These are phyloP conservation scores for Erodium maritimum DNA, from an alignment of 345 rosid genomes.

Conservation along the genomic window DNA sequence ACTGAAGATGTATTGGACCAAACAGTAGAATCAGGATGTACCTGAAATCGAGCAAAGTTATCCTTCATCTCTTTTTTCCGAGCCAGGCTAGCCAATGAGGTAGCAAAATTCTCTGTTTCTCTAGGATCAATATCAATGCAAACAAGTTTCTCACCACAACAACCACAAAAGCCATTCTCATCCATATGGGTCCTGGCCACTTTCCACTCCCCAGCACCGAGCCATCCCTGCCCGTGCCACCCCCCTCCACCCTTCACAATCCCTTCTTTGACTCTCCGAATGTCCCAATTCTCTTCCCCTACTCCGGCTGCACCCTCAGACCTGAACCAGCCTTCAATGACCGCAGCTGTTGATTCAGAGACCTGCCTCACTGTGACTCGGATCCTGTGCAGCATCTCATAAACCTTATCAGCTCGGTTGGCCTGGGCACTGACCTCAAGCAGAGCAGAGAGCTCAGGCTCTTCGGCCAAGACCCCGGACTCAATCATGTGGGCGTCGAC, in stretches of 20 bases:
- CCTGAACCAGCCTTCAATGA: slow-evolving; percentile 65
- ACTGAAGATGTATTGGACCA: not conserved
- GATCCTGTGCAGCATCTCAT: slow-evolving; percentile 62
- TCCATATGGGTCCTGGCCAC: slow-evolving; percentile 60
- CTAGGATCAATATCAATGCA: slow-evolving; percentile 83
- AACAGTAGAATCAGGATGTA: slow-evolving; percentile 9
- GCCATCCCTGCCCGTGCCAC: slow-evolving; percentile 98
- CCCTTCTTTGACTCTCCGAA: slow-evolving; percentile 38
- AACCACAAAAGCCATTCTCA: slow-evolving; percentile 51
- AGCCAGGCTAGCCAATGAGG: slow-evolving; percentile 55
- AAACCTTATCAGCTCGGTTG: slow-evolving; percentile 50
- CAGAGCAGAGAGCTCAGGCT: slow-evolving; percentile 77
- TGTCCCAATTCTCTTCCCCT: slow-evolving; percentile 57
- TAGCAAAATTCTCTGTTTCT: slow-evolving; percentile 67
- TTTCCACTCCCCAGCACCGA: slow-evolving; percentile 70
- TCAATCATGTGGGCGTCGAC: slow-evolving; percentile 77
- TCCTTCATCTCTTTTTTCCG: slow-evolving; percentile 48
- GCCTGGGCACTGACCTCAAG: slow-evolving; percentile 47
- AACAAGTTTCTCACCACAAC: slow-evolving; percentile 75
- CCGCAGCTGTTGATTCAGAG: slow-evolving; percentile 37
- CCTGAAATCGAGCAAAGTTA: slow-evolving; percentile 58
- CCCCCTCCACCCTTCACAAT: slow-evolving; percentile 82
- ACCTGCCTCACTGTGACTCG: slow-evolving; percentile 71
- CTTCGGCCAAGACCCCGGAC: slow-evolving; percentile 60
- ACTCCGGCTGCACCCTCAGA: slow-evolving; percentile 42